Percentiles rank a stretch among this genome's conserved stretches.
phyloP scores from a whole-genome alignment of 129 eudicot species.

The Glebionis coronaria region DNA sequence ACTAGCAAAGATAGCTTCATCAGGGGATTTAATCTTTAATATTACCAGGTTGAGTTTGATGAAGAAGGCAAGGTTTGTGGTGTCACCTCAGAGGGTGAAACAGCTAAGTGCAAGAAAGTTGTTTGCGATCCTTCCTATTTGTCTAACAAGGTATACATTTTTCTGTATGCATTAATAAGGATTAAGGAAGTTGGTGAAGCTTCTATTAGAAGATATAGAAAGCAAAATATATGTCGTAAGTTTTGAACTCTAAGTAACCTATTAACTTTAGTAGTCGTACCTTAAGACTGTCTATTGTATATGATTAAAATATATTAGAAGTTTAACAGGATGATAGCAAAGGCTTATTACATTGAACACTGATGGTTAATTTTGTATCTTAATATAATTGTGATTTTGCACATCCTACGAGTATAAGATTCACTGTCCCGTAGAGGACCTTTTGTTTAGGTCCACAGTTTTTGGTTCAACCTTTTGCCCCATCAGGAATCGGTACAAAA shows the following conservation, averaged over 20 bases:
- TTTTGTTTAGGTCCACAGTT: too few relatives aligned
- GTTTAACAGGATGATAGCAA: not conserved
- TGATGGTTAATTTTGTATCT: not conserved
- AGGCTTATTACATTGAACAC: not conserved
- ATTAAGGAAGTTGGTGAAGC: not conserved
- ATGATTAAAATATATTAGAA: not conserved
- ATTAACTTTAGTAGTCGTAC: not conserved
- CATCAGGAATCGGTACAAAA: too few relatives aligned
- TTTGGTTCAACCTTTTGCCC: too few relatives aligned
- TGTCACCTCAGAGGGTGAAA: slow-evolving; percentile 92
- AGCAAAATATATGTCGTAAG: not conserved
- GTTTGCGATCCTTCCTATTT: slow-evolving; percentile 92
- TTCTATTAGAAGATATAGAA: not conserved
- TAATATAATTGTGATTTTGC: not conserved
- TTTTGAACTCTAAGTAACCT: not conserved
- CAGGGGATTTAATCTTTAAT: not conserved
- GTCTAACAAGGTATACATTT: slow-evolving; percentile 64
- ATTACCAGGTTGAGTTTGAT: slow-evolving; percentile 72
- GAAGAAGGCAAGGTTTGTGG: slow-evolving; percentile 87
- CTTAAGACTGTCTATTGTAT: not conserved
- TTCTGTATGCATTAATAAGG: not conserved
- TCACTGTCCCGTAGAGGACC: not conserved
- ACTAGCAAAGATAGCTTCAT: not conserved
- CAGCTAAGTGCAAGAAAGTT: slow-evolving; percentile 94
- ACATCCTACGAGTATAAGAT: too few relatives aligned